A percentile compares a stretch with the other conserved stretches of the same genome.
These are phyloP conservation scores for Tolypocladium ophioglossoides DNA, from an alignment of 2,329 filamentous ascomycete species.

Conservation along the genomic window DNA sequence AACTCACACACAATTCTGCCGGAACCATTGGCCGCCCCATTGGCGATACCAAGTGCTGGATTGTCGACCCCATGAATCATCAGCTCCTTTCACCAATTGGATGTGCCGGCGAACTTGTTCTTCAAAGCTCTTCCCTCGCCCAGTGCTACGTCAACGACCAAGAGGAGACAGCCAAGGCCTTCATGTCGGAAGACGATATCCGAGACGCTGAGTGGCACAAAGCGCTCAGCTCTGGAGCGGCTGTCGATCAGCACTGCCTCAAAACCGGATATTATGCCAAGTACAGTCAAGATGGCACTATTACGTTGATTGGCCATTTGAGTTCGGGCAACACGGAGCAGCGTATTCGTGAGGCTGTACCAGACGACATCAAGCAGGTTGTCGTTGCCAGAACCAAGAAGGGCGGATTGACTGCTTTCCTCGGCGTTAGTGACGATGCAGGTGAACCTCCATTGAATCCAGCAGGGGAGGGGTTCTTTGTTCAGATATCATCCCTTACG, in stretches of 20 bases:
- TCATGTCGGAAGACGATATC: background rate
- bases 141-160: slow-evolving; percentile 1
- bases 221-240: background rate
- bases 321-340: background rate
- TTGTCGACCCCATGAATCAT: background rate
- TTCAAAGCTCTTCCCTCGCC: slow-evolving; percentile 2
- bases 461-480: background rate
- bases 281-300: background rate
- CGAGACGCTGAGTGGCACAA: background rate
- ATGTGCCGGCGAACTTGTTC: slow-evolving; percentile 5
- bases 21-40: slow-evolving; percentile 1
- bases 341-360: background rate
- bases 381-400: background rate
- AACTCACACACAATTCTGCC: background rate
- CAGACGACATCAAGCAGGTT: background rate
- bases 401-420: background rate
- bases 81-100: slow-evolving; percentile 3
- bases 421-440: background rate
- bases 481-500: background rate
- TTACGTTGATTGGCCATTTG: background rate
- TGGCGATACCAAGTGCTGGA: background rate
- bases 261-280: background rate
- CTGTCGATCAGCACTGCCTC: background rate
- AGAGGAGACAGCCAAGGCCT: background rate
- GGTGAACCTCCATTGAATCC: background rate